Evolutionary conservation across 202 grass and related monocot genomes (phyloP).

Genomic region (Eragrostis tef): DNA sequence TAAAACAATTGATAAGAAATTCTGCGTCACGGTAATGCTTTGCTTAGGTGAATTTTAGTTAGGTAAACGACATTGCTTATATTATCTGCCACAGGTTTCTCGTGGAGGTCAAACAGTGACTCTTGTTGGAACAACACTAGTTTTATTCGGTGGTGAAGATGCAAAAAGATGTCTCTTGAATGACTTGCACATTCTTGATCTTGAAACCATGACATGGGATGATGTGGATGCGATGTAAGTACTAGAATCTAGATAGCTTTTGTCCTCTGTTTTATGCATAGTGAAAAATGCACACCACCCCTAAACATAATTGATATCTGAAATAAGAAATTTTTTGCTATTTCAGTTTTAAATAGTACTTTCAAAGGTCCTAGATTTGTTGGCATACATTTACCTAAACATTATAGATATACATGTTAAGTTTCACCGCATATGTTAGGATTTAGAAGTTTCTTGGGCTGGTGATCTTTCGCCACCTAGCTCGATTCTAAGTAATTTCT

Average conservation of each 20-base stretch:
- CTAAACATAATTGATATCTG: not conserved
- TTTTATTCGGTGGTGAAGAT: slow-evolving; percentile 98
- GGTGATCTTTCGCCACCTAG: not conserved
- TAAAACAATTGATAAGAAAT: slow-evolving; percentile 17
- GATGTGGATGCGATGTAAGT: slow-evolving; percentile 98
- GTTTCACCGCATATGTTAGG: slow-evolving; percentile 20
- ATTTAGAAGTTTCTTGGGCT: slow-evolving; percentile 16
- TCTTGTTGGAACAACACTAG: slow-evolving; percentile 83
- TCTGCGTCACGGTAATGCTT: not conserved
- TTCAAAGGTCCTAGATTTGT: slow-evolving; percentile 31
- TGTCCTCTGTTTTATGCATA: slow-evolving; percentile 19
- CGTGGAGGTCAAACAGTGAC: slow-evolving; percentile 96
- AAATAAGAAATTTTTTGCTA: not conserved
- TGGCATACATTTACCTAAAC: not conserved
- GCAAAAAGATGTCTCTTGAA: slow-evolving; percentile 97
- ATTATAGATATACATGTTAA: slow-evolving; percentile 21
- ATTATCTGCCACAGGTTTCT: slow-evolving; percentile 64
- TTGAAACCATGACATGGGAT: slow-evolving; percentile 99
- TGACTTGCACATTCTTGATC: slow-evolving; percentile 98
- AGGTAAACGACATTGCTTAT: slow-evolving; percentile 30
- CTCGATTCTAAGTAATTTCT: slow-evolving; percentile 30
- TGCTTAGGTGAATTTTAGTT: slow-evolving; percentile 9
- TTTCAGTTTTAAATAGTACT: slow-evolving; percentile 9
- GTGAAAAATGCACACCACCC: not conserved
- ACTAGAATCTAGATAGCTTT: slow-evolving; percentile 41